A percentile compares a stretch with the other conserved stretches of the same genome.
Conservation (phyloP, 345 rosid genomes). For the Ricinus communis region DNA sequence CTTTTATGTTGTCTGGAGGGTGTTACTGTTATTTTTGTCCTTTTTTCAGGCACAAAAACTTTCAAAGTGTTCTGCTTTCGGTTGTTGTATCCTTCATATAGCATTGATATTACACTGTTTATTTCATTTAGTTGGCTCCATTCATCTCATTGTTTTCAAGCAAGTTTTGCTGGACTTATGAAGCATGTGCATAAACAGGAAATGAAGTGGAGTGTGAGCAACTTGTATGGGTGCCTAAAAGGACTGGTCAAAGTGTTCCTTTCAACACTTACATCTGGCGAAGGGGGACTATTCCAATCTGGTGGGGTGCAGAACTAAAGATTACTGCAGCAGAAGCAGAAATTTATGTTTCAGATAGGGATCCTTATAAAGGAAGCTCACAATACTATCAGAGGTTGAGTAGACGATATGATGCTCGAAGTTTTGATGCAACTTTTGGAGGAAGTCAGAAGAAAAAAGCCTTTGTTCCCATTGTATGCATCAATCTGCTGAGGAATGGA, state of each 20-base stretch:
- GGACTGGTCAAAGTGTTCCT: conserved; percentile 68
- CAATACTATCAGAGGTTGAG: conserved; percentile 85
- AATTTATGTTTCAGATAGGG: conserved; percentile 80
- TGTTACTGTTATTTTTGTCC: not conserved
- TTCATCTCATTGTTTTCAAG: conserved; percentile 16
- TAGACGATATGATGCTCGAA: conserved; percentile 75
- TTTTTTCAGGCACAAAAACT: no score
- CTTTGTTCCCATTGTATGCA: conserved; percentile 76
- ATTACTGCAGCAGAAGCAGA: conserved; percentile 95
- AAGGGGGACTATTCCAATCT: conserved; percentile 94
- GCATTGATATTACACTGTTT: not conserved
- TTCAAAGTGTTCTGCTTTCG: conserved; percentile 7
- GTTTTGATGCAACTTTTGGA: conserved; percentile 50
- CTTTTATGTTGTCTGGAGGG: conserved; percentile 1
- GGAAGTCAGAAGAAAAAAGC: conserved; percentile 66
- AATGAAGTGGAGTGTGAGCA: conserved; percentile 99
- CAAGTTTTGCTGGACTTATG: conserved; percentile 32
- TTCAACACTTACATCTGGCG: conserved; percentile 89
- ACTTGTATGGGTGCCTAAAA: conserved; percentile 90
- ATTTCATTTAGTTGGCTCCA: conserved; percentile 4
- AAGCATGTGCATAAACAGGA: conserved; percentile 56
- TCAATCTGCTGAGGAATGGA: conserved; percentile 83
- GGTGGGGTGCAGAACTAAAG: conserved; percentile 99
- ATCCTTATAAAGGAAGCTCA: conserved; percentile 89
- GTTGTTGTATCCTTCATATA: conserved; percentile 10